These are phyloP conservation scores for Didymella pomorum DNA, from an alignment of 2,329 filamentous ascomycete genomes.

Conservation along the genomic window DNA sequence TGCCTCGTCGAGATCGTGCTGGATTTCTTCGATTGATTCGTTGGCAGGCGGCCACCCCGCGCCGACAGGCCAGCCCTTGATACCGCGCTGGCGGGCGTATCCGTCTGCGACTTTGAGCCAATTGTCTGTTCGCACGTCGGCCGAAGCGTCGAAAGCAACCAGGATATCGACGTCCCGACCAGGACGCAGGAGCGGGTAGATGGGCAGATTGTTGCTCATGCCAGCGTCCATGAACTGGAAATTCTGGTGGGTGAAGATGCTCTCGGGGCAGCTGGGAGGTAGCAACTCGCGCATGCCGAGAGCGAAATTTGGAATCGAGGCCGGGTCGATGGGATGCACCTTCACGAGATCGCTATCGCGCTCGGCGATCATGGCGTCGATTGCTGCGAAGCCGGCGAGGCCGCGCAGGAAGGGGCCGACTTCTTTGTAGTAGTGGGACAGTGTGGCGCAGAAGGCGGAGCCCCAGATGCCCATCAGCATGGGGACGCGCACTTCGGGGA, in stretches of 20 bases:
- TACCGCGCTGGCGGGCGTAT: conserved; percentile 85
- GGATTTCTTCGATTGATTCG: conserved; percentile 66
- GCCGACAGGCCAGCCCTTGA: conserved; percentile 94
- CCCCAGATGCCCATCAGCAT: conserved; percentile 94
- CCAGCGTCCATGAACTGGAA: conserved; percentile 84
- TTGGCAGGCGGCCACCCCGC: conserved; percentile 84
- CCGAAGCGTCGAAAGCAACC: conserved; percentile 92
- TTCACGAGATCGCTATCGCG: conserved; percentile 86
- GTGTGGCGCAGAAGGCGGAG: conserved; percentile 92
- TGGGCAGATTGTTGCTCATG: conserved; percentile 97
- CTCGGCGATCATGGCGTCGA: conserved; percentile 84
- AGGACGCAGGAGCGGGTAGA: conserved; percentile 90
- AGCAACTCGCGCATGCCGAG: conserved; percentile 80
- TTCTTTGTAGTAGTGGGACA: conserved; percentile 96
- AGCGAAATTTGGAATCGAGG: conserved; percentile 87
- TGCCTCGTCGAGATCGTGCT: conserved; percentile 72
- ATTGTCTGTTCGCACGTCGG: conserved; percentile 92
- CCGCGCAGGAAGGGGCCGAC: conserved; percentile 81
- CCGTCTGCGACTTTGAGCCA: conserved; percentile 96
- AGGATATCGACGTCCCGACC: conserved; percentile 89
- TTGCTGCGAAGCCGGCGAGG: conserved; percentile 74
- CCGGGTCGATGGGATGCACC: conserved; percentile 93
- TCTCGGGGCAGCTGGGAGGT: conserved; percentile 78
- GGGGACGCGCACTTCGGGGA: conserved; percentile 85
- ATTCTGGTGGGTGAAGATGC: conserved; percentile 74